A percentile compares a stretch with the other conserved stretches of the same genome.
Evolutionary conservation across 2,329 filamentous ascomycete genomes (phyloP).

Genomic region (Botrytis cinerea): DNA sequence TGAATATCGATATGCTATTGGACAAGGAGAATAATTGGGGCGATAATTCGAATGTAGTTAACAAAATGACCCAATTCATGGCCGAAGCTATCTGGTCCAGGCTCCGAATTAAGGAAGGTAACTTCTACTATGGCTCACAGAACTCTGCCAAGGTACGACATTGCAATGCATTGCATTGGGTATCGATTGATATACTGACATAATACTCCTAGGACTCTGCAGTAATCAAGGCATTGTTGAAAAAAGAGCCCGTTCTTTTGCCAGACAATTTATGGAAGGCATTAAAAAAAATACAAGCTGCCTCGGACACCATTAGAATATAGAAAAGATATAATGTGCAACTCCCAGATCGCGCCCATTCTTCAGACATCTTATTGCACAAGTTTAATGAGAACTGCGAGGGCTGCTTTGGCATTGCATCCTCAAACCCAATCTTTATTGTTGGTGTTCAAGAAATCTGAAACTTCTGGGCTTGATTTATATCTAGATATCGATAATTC

Average conservation of each 20-base stretch:
- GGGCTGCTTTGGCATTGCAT: constrained; percentile 32
- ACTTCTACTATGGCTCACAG: constrained; percentile 28
- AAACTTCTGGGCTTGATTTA: constrained; percentile 30
- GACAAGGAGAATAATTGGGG: constrained; percentile 26
- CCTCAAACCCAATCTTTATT: constrained; percentile 24
- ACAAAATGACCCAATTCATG: constrained; percentile 23
- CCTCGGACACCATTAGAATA: constrained; percentile 24
- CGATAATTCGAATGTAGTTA: constrained; percentile 29
- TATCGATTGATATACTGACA: background rate
- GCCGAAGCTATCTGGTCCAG: constrained; percentile 32
- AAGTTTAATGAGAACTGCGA: constrained; percentile 28
- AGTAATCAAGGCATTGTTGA: constrained; percentile 27
- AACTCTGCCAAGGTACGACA: constrained; percentile 20
- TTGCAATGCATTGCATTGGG: no score
- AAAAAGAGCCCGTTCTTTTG: constrained; percentile 24
- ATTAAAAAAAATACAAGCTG: constrained; percentile 17
- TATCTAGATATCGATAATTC: constrained; percentile 10
- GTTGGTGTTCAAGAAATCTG: constrained; percentile 33
- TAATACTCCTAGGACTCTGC: constrained; percentile 21
- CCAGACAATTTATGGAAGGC: constrained; percentile 25
- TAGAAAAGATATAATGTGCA: constrained; percentile 27
- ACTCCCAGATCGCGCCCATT: constrained; percentile 21
- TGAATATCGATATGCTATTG: constrained; percentile 33
- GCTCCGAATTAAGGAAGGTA: background rate
- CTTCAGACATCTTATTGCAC: constrained; percentile 28